phyloP scores from a whole-genome alignment of 768 basidiomycete species.

The Suillus placidus region DNA sequence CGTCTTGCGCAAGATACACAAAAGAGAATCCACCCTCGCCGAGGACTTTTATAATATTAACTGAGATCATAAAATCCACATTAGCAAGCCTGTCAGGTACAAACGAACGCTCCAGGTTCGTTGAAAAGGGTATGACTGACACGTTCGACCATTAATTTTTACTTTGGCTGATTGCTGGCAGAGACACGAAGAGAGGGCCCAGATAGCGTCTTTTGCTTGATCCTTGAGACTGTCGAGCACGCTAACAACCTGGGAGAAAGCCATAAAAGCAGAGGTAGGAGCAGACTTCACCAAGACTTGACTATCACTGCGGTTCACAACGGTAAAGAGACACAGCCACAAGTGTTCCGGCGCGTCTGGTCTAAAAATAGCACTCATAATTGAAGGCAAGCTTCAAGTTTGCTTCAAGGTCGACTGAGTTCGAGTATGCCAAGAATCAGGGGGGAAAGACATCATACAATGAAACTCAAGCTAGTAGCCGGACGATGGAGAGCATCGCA shows the following conservation, averaged over 20 bases:
- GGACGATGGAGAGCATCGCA: not conserved
- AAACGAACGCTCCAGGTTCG: slow-evolving; percentile 9
- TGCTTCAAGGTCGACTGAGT: too few relatives aligned
- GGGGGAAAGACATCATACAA: not conserved
- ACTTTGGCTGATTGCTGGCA: slow-evolving; percentile 83
- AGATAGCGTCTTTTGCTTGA: slow-evolving; percentile 80
- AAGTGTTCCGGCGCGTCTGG: too few relatives aligned
- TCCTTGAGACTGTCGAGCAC: slow-evolving; percentile 64
- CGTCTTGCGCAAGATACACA: slow-evolving; percentile 87
- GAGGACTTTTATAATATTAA: slow-evolving; percentile 88
- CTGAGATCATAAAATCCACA: slow-evolving; percentile 37
- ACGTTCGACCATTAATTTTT: slow-evolving; percentile 95
- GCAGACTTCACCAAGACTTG: not conserved
- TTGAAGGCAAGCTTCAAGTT: not conserved
- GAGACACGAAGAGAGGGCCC: slow-evolving; percentile 79
- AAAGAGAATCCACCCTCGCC: slow-evolving; percentile 97
- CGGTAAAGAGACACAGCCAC: slow-evolving; percentile 12
- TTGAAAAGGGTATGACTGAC: slow-evolving; percentile 47
- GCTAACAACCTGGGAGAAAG: slow-evolving; percentile 37
- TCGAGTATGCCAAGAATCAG: too few relatives aligned
- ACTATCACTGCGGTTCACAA: not conserved
- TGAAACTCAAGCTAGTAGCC: not conserved
- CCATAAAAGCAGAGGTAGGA: slow-evolving; percentile 23
- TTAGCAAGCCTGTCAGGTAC: slow-evolving; percentile 8
- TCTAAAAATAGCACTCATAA: not conserved